These are phyloP conservation scores for Ophiosphaerella narmari DNA, from an alignment of 2,329 filamentous ascomycete genomes.

Conservation along the genomic window DNA sequence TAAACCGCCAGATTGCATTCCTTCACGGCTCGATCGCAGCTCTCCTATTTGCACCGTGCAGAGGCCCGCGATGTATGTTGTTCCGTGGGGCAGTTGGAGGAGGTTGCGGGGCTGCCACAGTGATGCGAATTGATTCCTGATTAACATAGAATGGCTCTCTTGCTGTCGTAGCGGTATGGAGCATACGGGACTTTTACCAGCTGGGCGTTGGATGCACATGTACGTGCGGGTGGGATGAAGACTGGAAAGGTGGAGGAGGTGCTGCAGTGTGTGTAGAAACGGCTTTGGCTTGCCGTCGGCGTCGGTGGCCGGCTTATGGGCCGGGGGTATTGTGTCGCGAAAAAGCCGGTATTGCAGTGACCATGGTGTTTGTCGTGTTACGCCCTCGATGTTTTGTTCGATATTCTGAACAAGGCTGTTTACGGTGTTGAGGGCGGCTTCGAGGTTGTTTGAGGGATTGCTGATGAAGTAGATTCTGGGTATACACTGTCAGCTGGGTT, in stretches of 20 bases:
- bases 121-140: constrained; percentile 26
- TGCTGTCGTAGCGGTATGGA: constrained; percentile 31
- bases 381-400: constrained; percentile 30
- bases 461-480: constrained; percentile 41
- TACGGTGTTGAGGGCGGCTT: constrained; percentile 26
- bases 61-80: constrained; percentile 25
- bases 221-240: constrained; percentile 27
- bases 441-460: constrained; percentile 27
- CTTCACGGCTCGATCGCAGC: constrained; percentile 26
- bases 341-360: constrained; percentile 39
- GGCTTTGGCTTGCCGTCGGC: constrained; percentile 19
- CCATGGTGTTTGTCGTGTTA: constrained; percentile 31
- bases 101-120: constrained; percentile 35
- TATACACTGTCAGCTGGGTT: background rate
- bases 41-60: constrained; percentile 37
- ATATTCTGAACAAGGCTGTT: constrained; percentile 30
- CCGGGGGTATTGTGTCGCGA: constrained; percentile 33
- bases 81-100: constrained; percentile 25
- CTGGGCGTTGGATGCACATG: constrained; percentile 27
- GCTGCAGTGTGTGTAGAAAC: constrained; percentile 32
- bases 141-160: constrained; percentile 23
- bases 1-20: constrained; percentile 16
- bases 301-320: constrained; percentile 10
- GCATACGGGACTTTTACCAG: constrained; percentile 14
- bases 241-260: constrained; percentile 34